phyloP scores from a whole-genome alignment of 2,329 filamentous ascomycete genomes.

The Diaporthe citriasiana region DNA sequence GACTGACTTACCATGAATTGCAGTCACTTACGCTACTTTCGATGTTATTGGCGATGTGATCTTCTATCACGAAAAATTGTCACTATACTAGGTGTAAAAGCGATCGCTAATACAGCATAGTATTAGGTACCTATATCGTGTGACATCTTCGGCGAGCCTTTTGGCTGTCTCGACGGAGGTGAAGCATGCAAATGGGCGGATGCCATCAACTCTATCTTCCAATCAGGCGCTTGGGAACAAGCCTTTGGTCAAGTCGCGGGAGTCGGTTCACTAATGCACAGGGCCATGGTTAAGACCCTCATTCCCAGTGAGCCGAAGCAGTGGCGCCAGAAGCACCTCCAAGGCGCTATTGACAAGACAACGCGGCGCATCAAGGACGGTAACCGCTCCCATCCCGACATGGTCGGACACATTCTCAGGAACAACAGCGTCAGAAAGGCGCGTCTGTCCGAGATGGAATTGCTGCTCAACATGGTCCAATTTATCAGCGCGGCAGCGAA shows the following conservation, averaged over 20 bases:
- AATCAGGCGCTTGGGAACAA: neutral
- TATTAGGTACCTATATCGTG: too few relatives aligned
- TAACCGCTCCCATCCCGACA: neutral
- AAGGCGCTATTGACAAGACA: neutral
- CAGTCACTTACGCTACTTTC: neutral
- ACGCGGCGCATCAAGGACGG: neutral
- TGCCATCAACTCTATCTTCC: neutral
- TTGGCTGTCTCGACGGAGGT: neutral
- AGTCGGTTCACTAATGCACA: neutral
- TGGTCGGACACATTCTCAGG: neutral
- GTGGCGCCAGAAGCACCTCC: neutral
- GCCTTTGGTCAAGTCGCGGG: neutral
- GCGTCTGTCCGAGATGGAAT: neutral
- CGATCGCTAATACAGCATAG: too few relatives aligned
- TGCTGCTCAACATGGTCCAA: neutral
- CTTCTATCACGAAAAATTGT: too few relatives aligned
- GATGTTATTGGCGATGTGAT: neutral
- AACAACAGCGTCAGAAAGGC: neutral
- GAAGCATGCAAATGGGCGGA: neutral
- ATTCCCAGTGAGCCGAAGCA: neutral
- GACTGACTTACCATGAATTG: neutral
- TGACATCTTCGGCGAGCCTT: neutral
- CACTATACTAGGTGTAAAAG: too few relatives aligned
- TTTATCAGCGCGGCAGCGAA: constrained; percentile 14
- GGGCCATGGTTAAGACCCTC: neutral